Evolutionary conservation across 2,329 filamentous ascomycete genomes (phyloP), one percentile per base, ranked within the genome.

Genomic region (Microsporum ferrugineum): DNA sequence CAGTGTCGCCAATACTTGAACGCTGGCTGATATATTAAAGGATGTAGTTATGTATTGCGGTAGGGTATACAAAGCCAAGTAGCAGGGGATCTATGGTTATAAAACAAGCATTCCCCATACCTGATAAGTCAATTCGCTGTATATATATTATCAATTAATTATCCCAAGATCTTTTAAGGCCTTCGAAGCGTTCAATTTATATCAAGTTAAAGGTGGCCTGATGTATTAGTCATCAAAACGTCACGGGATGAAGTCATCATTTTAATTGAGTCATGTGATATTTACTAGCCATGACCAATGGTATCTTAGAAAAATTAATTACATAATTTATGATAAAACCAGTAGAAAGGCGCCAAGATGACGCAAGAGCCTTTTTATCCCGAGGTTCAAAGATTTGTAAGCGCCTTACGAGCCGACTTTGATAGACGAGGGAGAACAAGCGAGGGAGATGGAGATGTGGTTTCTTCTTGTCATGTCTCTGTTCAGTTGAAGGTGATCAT

Each of bases 371-470:
- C 17, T 23, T 23, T 23, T 23, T 23, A 23, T 47, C 4, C n/a
- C 49, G 49, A 49, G 45, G 45, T 31, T 10, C 45, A 49, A 23
- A 27, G 45, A 55, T 55, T 55, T 55, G 49, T 55, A n/a, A 55
- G 31, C 49, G 5, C 49, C 39, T 5, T 43, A 4, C 3, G 39
- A 17, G 29, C 31, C 49, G 14, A 12, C n/a, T 14, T 53, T 8
- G 31, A 10, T 55, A 12, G 29, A n/a, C 2, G 14, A 8, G 36
- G 49, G 7, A 10, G 29, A 7, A 23, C 10, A 36, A 31, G 49
- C 31, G 33, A 55, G 33, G 49, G 36, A 33, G 49, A 53, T 31
- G 27, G 49, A 36, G 10, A 34, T 4, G 14, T 7, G 31, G 7
- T n/a, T 17, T 36, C 14, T 31, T 55, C 49, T 4, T 17, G 10